Base-by-base conservation (phyloP, 2,329 filamentous ascomycete genomes). In the Curvularia eragrostidis region DNA sequence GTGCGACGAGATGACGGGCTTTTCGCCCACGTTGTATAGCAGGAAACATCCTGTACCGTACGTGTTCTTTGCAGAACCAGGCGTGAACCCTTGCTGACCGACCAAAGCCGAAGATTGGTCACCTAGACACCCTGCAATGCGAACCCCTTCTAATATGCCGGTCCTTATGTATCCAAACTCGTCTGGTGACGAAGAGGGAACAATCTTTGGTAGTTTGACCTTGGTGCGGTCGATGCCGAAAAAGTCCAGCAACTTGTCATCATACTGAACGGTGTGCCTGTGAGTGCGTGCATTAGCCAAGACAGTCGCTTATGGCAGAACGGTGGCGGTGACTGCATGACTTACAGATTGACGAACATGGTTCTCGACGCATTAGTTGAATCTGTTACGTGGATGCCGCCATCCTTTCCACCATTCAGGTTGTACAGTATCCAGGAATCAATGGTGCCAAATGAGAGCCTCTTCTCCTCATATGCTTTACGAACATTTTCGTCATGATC, bases 41-140 rank as follows among this genome's bases (percentile, higher is more conserved):
- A 96, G 80, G 81, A 96, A 96, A 74, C 91, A 95, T 41, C 92
- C 92, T 0, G 92, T 96, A 38, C 92, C 92, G 74, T 96, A 96
- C 0, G 92, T 96, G 77, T 95, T 96, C 82, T 96, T 96, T 43
- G 91, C 93, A 67, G 87, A 86, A 50, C 93, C 93, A 0, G 91
- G 88, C 3, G 83, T 85, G 79, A 96, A 96, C 13, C 90, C 92
- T 73, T 90, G 90, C 76, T 96, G 91, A 46, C 92, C 92, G 19
- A 96, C 91, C 49, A 96, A 81, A 15, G 92, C 92, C 52, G 91
- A 89, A 39, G 91, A 94, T 77, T 96, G 92, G 72, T 96, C 92
- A 62, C 92, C 92, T 15, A 96, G 79, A 73, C 91, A 95, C 67
- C 92, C 92, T n/a, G 90, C 87, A 64, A 96, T 94, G 42, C 81